A percentile compares a stretch with the other conserved stretches of the same genome.
These are phyloP conservation scores for Mycena rosella DNA, from an alignment of 768 basidiomycete species.

Conservation along the genomic window DNA sequence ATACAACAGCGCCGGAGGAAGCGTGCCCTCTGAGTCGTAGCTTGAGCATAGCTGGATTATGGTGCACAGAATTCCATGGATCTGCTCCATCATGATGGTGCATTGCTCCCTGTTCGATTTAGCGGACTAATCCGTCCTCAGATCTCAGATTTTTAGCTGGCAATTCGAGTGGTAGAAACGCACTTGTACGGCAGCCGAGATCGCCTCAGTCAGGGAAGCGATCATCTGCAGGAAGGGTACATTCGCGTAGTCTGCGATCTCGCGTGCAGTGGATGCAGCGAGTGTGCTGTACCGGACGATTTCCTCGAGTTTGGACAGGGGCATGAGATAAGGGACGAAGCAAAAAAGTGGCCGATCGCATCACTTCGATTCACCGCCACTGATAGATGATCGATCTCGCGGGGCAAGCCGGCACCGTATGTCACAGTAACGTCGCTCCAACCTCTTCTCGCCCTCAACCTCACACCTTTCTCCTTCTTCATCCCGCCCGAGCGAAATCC, in stretches of 20 bases:
- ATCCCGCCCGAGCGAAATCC: too few species aligned
- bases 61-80: conserved; percentile 2
- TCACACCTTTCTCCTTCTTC: too few species aligned
- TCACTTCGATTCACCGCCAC: too few species aligned
- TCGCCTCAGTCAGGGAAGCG: background rate
- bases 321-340: too few species aligned
- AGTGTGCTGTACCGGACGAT: conserved; percentile 2
- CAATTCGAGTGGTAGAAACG: background rate
- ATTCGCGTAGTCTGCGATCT: background rate
- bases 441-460: too few species aligned
- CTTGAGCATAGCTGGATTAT: background rate
- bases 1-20: background rate
- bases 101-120: conserved; percentile 1
- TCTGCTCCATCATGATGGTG: background rate
- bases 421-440: too few species aligned
- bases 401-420: too few species aligned
- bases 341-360: too few species aligned
- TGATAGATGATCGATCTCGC: too few species aligned
- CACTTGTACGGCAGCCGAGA: background rate
- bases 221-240: conserved; percentile 3
- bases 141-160: too few species aligned
- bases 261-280: conserved; percentile 3
- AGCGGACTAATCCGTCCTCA: background rate
- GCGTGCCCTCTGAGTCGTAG: background rate
- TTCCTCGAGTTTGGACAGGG: background rate